A percentile compares a stretch with the other conserved stretches of the same genome.
These are phyloP conservation scores for Colletotrichum neosansevieriae DNA, from an alignment of 2,329 filamentous ascomycete species.

Conservation along the genomic window DNA sequence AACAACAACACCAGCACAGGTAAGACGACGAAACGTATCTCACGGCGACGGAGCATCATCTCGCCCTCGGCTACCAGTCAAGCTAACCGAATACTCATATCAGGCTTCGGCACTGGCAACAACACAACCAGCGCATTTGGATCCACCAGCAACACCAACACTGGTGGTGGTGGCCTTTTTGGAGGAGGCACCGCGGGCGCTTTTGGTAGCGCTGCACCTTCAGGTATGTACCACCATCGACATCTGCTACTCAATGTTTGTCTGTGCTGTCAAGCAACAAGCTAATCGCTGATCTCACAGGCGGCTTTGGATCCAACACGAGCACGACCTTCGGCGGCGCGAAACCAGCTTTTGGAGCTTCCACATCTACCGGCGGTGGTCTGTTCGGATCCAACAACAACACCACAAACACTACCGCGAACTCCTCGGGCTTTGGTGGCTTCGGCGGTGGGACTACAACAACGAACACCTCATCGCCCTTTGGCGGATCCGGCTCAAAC, in stretches of 20 bases:
- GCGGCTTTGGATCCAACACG: constrained; percentile 52
- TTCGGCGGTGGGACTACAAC: constrained; percentile 52
- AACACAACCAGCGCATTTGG: constrained; percentile 60
- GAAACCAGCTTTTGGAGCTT: constrained; percentile 42
- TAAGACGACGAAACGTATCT: constrained; percentile 59
- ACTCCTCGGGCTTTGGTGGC: constrained; percentile 53
- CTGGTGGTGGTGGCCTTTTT: constrained; percentile 50
- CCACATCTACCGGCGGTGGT: constrained; percentile 52
- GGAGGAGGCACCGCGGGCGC: constrained; percentile 35
- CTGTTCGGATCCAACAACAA: constrained; percentile 59
- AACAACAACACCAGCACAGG: constrained; percentile 55
- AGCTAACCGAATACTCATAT: constrained; percentile 28
- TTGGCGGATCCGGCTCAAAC: constrained; percentile 56
- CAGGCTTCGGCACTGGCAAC: constrained; percentile 55
- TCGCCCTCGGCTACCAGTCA: constrained; percentile 26
- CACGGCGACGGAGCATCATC: background rate
- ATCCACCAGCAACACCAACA: constrained; percentile 45
- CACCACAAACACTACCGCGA: constrained; percentile 51
- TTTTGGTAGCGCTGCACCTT: constrained; percentile 34
- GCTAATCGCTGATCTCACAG: background rate
- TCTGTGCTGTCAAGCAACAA: background rate
- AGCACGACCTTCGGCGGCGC: constrained; percentile 52
- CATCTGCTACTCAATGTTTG: background rate
- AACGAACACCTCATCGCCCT: constrained; percentile 51
- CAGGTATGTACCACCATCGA: constrained; percentile 16